Base-by-base conservation (phyloP, 208 protist genomes). In the Trypanosoma rangeli region DNA sequence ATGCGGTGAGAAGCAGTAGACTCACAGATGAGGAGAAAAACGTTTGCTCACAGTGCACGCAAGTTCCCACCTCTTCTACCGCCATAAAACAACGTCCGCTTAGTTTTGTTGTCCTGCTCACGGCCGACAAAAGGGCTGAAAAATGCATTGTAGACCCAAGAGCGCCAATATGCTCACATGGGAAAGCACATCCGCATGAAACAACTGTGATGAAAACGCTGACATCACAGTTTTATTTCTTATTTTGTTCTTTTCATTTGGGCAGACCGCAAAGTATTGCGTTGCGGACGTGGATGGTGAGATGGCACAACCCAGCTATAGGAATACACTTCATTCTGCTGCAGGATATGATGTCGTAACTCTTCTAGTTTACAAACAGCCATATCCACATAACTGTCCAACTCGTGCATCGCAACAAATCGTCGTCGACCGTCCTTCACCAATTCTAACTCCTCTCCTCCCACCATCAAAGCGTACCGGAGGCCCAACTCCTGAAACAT, bases 381-480 rank as follows among this genome's bases (percentile, higher is more conserved):
- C 62, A 67, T 55, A 46, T 67, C 37, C 49, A 67, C 49, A 35
- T 67, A 67, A 20, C 18, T 44, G 37, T 70, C 64, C 31, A 70
- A 39, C 15, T 70, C 55, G n/a, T 70, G 35, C 20, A 70, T 42
- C 9, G 53, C 28, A 22, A 70, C 64, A 49, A 59, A 60, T 35
- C 22, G 54, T 29, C 52, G 22, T 22, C 37, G 31, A 50, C 64
- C 64, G 10, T 55, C 54, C 35, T 70, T 37, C 31, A 62, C 50
- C 3, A 70, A 22, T 37, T 60, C 64, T 24, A 70, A 33, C 42
- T 59, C 35, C 20, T 62, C 37, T 39, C 42, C 52, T 37, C 26
- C 52, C 28, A 70, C 20, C 15, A 12, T 60, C 9, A 70, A 52
- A 1, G 39, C 24, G 33, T 70, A 70, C 20, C 64, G 29, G 60